Evolutionary conservation across 345 rosid species (phyloP).

Genomic region (Sonneratia caseolaris): DNA sequence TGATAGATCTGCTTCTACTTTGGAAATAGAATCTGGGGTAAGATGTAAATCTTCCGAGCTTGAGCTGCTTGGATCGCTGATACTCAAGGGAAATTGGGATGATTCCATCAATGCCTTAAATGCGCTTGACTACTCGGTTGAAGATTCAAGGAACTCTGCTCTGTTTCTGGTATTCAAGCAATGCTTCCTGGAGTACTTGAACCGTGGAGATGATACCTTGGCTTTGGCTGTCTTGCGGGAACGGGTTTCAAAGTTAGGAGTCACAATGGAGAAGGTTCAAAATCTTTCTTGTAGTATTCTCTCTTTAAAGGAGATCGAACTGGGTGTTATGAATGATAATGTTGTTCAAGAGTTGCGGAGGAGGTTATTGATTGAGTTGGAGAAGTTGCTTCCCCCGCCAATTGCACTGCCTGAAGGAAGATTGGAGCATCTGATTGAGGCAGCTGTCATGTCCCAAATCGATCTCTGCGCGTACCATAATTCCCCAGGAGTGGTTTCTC

Average conservation of each 20-base stretch:
- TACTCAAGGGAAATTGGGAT: constrained; percentile 61
- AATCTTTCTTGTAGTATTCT: constrained; percentile 48
- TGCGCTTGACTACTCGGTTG: constrained; percentile 27
- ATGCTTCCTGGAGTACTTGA: constrained; percentile 52
- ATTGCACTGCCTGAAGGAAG: constrained; percentile 48
- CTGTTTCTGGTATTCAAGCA: constrained; percentile 62
- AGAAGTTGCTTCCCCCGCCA: constrained; percentile 52
- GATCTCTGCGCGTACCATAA: constrained; percentile 70
- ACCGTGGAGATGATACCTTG: constrained; percentile 39
- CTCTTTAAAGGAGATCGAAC: constrained; percentile 33
- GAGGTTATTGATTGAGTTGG: constrained; percentile 44
- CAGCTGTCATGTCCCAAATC: constrained; percentile 45
- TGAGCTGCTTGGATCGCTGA: constrained; percentile 48
- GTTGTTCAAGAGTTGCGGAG: constrained; percentile 34
- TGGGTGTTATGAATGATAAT: constrained; percentile 24
- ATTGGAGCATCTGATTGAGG: constrained; percentile 66
- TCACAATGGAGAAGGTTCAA: constrained; percentile 46
- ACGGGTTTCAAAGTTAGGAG: constrained; percentile 35
- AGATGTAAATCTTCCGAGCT: constrained; percentile 34
- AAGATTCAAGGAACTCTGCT: constrained; percentile 40
- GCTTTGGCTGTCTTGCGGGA: constrained; percentile 52
- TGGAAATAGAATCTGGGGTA: constrained; percentile 61
- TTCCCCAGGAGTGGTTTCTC: constrained; percentile 41
- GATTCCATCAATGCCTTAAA: constrained; percentile 37
- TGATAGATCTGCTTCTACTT: constrained; percentile 50